Evolutionary conservation across 1,284 basidiomycete species (phyloP).

Genomic region (Ustilago lituana): DNA sequence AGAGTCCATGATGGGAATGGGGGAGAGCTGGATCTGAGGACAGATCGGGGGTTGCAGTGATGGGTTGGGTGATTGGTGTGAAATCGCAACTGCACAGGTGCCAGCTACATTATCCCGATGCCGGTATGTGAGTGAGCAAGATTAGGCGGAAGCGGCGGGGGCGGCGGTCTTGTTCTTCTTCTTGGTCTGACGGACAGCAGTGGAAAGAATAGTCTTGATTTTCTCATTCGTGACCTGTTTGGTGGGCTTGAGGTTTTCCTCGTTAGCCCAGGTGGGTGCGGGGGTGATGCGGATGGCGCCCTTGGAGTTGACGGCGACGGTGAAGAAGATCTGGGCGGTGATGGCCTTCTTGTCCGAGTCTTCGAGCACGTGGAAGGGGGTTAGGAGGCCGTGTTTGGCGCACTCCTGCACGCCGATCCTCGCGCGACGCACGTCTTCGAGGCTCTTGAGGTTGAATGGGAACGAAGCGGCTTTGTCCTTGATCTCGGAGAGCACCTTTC

Average conservation of each 20-base stretch:
- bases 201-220: constrained; percentile 77
- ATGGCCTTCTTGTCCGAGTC: constrained; percentile 56
- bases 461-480: constrained; percentile 97
- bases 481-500: constrained; percentile 92
- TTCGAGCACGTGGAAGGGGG: constrained; percentile 80
- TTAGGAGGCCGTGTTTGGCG: constrained; percentile 87
- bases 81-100: no score
- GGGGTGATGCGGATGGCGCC: constrained; percentile 80
- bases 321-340: constrained; percentile 90
- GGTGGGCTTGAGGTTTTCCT: constrained; percentile 87
- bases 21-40: no score
- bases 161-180: constrained; percentile 76
- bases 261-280: constrained; percentile 89
- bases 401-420: constrained; percentile 96
- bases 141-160: neutral
- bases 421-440: constrained; percentile 94
- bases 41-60: no score
- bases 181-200: constrained; percentile 86
- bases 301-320: constrained; percentile 84
- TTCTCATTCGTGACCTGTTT: constrained; percentile 56
- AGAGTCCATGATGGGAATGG: neutral
- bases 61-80: no score
- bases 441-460: constrained; percentile 92
- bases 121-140: no score
- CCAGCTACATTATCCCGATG: no score